Conservation (phyloP, 1,139 yeast species). For the Kodamaea anthophila region DNA sequence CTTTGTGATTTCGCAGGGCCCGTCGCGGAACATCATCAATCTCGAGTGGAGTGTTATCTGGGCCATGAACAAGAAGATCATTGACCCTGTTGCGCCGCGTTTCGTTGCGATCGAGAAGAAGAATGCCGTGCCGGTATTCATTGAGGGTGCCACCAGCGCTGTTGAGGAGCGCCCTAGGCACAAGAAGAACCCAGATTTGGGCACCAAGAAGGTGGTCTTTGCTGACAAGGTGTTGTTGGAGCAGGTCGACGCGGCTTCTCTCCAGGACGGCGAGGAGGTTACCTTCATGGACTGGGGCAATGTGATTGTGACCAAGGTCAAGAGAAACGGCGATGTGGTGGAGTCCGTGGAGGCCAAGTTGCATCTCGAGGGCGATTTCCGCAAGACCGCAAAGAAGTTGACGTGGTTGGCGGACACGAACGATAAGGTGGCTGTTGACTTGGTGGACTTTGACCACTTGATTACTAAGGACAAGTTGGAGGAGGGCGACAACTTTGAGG, state of each 20-base stretch:
- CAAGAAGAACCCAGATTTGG: constrained; percentile 92
- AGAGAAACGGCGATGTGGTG: constrained; percentile 50
- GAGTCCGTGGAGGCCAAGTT: constrained; percentile 69
- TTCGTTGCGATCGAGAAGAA: constrained; percentile 68
- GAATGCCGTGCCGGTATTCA: constrained; percentile 58
- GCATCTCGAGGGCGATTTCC: constrained; percentile 94
- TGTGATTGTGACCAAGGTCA: constrained; percentile 69
- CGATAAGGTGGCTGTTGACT: constrained; percentile 63
- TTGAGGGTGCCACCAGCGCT: constrained; percentile 57
- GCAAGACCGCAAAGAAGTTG: constrained; percentile 89
- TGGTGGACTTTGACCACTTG: constrained; percentile 91
- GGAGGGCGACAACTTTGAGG: constrained; percentile 91
- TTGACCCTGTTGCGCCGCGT: constrained; percentile 95
- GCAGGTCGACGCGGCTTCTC: constrained; percentile 78
- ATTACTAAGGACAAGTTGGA: constrained; percentile 94
- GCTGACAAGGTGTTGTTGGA: constrained; percentile 66
- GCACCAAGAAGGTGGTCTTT: constrained; percentile 72
- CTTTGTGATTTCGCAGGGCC: constrained; percentile 92
- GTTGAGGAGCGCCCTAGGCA: constrained; percentile 83
- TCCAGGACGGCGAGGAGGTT: constrained; percentile 75
- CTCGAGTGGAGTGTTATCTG: constrained; percentile 95
- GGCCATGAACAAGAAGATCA: constrained; percentile 94
- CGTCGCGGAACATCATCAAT: constrained; percentile 91
- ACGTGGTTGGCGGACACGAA: constrained; percentile 92
- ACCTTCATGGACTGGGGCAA: constrained; percentile 99